Conservation (phyloP, 306 rosid species). For the Bauhinia variegata region DNA sequence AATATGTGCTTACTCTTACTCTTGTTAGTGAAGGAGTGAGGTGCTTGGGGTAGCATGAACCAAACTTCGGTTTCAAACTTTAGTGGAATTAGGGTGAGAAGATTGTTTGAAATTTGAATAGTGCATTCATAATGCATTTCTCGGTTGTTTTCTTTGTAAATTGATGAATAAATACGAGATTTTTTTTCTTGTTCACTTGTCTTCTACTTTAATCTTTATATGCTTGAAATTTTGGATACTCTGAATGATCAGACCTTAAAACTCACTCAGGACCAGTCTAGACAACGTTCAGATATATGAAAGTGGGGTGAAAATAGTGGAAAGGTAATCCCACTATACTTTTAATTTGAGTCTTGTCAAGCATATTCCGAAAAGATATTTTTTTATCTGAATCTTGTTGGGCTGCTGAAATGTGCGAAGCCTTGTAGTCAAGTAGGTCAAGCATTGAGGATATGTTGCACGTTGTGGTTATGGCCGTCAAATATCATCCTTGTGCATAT, state of each 20-base stretch:
- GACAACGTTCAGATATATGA: conserved; percentile 10
- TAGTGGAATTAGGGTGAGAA: conserved; percentile 10
- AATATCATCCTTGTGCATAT: neutral
- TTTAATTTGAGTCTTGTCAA: conserved; percentile 8
- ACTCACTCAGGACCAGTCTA: conserved; percentile 2
- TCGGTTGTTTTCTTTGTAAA: conserved; percentile 7
- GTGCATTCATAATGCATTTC: conserved; percentile 4
- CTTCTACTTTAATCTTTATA: neutral
- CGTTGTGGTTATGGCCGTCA: neutral
- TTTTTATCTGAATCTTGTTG: conserved; percentile 5
- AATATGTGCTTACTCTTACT: neutral
- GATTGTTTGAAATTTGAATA: conserved; percentile 10
- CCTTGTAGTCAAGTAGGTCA: neutral
- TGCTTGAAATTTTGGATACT: conserved; percentile 19
- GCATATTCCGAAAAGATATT: conserved; percentile 9
- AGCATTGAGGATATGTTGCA: neutral
- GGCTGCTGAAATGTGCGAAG: conserved; percentile 11
- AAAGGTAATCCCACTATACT: neutral
- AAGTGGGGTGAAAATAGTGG: neutral
- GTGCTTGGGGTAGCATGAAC: neutral
- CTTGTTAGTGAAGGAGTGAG: neutral
- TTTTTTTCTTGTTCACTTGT: neutral
- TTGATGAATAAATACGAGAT: neutral
- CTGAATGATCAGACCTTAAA: neutral
- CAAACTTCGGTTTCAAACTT: neutral